Conservation (phyloP, 768 basidiomycete genomes). For the Tephrocybe sp. region DNA sequence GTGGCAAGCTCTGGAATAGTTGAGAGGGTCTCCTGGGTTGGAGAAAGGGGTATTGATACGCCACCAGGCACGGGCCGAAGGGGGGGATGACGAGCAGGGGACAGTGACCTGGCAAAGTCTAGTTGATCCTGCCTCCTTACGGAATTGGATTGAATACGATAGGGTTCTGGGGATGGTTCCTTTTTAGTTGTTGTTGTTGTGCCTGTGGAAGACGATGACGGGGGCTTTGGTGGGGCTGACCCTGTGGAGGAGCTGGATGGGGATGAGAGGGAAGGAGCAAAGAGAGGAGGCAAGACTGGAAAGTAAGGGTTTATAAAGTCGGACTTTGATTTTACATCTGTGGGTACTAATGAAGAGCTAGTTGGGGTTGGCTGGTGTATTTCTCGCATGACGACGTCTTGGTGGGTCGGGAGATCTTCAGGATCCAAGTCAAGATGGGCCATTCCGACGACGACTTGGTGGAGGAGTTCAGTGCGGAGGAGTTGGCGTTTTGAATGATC, state of each 20-base stretch:
- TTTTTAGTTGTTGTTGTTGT: background rate
- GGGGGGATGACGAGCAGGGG: background rate
- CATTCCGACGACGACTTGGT: constrained; percentile 89
- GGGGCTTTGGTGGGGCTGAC: constrained; percentile 23
- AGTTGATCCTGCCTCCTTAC: background rate
- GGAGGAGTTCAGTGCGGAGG: constrained; percentile 78
- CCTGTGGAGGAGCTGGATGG: constrained; percentile 24
- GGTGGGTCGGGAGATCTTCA: constrained; percentile 21
- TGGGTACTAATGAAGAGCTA: background rate
- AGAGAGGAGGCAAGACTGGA: constrained; percentile 31
- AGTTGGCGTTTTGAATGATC: constrained; percentile 52
- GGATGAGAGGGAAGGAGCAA: constrained; percentile 2
- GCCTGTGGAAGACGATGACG: constrained; percentile 18
- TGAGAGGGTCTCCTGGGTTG: no score
- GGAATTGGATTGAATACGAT: background rate
- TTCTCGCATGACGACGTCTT: background rate
- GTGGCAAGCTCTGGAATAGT: no score
- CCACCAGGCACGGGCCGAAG: background rate
- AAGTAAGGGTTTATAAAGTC: constrained; percentile 52
- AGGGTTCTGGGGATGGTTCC: background rate
- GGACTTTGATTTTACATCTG: constrained; percentile 7
- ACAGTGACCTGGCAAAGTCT: background rate
- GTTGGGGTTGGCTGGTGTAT: no score
- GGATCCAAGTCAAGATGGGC: constrained; percentile 57
- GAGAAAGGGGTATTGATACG: constrained; percentile 10